phyloP scores from a whole-genome alignment of 2,329 filamentous ascomycete genomes.

The Pleoardoris graminearum region DNA sequence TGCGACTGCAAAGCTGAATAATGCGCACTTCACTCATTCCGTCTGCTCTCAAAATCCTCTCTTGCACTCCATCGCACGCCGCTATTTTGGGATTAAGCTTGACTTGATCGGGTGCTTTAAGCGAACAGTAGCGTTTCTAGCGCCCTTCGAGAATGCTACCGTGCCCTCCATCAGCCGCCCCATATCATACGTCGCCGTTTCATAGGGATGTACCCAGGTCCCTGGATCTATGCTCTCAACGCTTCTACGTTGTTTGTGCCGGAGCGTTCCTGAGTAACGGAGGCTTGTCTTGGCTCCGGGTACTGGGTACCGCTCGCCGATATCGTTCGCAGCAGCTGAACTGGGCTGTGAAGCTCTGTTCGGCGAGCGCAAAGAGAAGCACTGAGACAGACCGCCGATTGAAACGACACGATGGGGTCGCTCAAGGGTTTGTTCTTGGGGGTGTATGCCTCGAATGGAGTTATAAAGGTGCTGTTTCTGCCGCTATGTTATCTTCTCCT shows the following conservation, averaged over 20 bases:
- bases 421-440: constrained; percentile 39
- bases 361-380: constrained; percentile 3
- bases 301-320: constrained; percentile 8
- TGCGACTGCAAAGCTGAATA: constrained; percentile 12
- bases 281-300: constrained; percentile 3
- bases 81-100: constrained; percentile 1
- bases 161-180: constrained; percentile 13
- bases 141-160: constrained; percentile 24
- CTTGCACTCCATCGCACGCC: not conserved
- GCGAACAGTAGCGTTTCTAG: constrained; percentile 13
- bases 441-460: constrained; percentile 37
- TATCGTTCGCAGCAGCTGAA: constrained; percentile 3
- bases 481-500: constrained; percentile 38
- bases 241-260: constrained; percentile 5
- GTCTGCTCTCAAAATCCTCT: not conserved
- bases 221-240: not conserved
- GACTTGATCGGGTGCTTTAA: not conserved
- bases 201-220: not conserved
- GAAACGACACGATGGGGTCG: constrained; percentile 27
- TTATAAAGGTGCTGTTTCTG: constrained; percentile 41
- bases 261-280: not conserved
- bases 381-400: constrained; percentile 4
- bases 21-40: constrained; percentile 4
- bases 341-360: constrained; percentile 1
- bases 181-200: constrained; percentile 12